These are phyloP conservation scores for Boletus calvinii DNA, from an alignment of 1,284 basidiomycete species.

Conservation along the genomic window DNA sequence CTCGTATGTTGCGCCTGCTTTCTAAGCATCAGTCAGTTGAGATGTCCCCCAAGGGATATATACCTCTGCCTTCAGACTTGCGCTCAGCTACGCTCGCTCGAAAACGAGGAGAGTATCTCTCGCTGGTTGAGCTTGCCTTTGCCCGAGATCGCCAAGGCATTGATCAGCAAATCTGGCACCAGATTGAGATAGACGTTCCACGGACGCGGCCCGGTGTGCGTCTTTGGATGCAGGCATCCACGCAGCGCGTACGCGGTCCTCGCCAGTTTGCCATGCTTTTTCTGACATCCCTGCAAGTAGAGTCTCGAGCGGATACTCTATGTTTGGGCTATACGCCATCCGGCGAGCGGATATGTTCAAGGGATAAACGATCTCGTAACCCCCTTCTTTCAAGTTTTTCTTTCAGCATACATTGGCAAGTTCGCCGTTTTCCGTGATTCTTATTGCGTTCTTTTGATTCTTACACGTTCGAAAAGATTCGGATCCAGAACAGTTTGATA, in stretches of 20 bases:
- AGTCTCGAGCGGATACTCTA: conserved; percentile 92
- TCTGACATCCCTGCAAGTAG: conserved; percentile 42
- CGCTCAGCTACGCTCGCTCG: conserved; percentile 77
- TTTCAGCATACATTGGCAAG: conserved; percentile 87
- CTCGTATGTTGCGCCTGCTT: conserved; percentile 58
- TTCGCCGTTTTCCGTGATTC: conserved; percentile 13
- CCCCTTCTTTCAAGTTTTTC: conserved; percentile 93
- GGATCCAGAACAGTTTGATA: conserved; percentile 86
- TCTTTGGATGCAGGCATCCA: conserved; percentile 85
- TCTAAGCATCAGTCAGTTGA: conserved; percentile 6
- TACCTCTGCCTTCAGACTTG: conserved; percentile 82
- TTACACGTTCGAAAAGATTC: conserved; percentile 51
- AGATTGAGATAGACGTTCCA: conserved; percentile 96
- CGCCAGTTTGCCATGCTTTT: conserved; percentile 9
- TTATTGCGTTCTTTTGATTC: conserved; percentile 3
- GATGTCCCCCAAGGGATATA: conserved; percentile 70
- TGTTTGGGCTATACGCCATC: conserved; percentile 97
- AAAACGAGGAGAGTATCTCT: conserved; percentile 91
- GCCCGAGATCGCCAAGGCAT: conserved; percentile 77
- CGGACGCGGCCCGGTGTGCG: conserved; percentile 88
- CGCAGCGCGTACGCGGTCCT: conserved; percentile 69
- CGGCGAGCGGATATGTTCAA: conserved; percentile 95
- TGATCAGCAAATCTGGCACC: conserved; percentile 97
- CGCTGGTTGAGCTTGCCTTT: conserved; percentile 91
- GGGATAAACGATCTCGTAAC: conserved; percentile 97